Evolutionary conservation across 805 yeast species (phyloP), one percentile per base, ranked within the genome.

Genomic region (Priceomyces haplophilus): DNA sequence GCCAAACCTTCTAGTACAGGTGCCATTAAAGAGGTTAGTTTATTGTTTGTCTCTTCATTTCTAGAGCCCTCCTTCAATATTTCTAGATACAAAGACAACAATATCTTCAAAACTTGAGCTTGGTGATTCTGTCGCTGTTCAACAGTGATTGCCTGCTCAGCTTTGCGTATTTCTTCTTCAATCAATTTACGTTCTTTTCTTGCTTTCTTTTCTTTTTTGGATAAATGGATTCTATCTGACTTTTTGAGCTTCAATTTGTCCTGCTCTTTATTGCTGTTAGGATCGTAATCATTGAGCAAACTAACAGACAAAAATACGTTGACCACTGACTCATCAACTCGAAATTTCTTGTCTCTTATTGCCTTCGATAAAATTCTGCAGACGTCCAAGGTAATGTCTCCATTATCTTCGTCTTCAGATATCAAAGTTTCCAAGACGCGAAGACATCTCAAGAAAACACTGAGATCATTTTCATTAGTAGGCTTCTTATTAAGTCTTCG

Each of bases 1-100:
- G 97, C 86, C 43, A 93, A 67, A 3, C 98, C 98, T 66, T 93
- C 98, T 42, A 93, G 70, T 0, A 91, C 95, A 0, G 91, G 75
- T 6, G 95, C 96, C 72, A 88, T 81, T 41, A 93, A 68, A 11
- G 45, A 44, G 21, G 50, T 51, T 15, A 78, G 75, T 30, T 80
- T 76, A 15, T 82, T 77, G 35, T 79, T 74, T 7, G 49, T 43
- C 2, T 51, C 56, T 13, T 41, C 34, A 7, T 51, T 44, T 12
- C 53, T 51, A 2, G 68, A 51, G 3, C 72, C 72, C 7, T 64
- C 65, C 59, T 78, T 84, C 48, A 93, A 70, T 23, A 91, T 78
- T 50, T 86, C 89, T 51, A 93, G 67, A 59, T 93, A 93, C 16
- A 88, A 64, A 1, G 83, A 74, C 46, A 93, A 71, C 21, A 89